Evolutionary conservation across 2,329 filamentous ascomycete species (phyloP).

Genomic region (Cytospora piceae): DNA sequence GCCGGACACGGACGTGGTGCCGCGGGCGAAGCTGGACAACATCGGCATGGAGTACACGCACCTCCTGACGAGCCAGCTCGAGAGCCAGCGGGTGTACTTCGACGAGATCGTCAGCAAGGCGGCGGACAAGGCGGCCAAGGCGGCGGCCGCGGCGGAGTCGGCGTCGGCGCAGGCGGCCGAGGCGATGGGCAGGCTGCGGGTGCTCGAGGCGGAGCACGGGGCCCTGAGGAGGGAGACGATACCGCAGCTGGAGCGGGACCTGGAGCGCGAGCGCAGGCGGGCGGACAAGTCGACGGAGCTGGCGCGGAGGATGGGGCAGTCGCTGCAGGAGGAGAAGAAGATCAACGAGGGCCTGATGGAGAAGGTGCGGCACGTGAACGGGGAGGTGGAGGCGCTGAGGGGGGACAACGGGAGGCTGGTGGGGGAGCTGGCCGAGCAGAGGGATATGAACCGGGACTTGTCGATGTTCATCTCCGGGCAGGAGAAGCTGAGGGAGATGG

Average conservation of each 20-base stretch:
- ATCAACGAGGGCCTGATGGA: slow-evolving; percentile 81
- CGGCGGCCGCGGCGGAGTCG: slow-evolving; percentile 67
- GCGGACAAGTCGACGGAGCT: slow-evolving; percentile 75
- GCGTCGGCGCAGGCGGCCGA: slow-evolving; percentile 56
- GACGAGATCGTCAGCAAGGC: slow-evolving; percentile 90
- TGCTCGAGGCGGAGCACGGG: slow-evolving; percentile 58
- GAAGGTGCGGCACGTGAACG: slow-evolving; percentile 75
- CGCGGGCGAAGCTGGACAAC: slow-evolving; percentile 69
- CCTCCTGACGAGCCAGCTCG: slow-evolving; percentile 87
- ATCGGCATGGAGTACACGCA: slow-evolving; percentile 96
- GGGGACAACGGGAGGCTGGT: slow-evolving; percentile 61
- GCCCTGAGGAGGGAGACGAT: slow-evolving; percentile 60
- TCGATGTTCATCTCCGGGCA: slow-evolving; percentile 85
- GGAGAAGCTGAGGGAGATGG: slow-evolving; percentile 76
- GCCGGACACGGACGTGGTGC: slow-evolving; percentile 68
- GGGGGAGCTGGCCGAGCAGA: slow-evolving; percentile 70
- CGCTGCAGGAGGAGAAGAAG: slow-evolving; percentile 84
- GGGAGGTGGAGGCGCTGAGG: slow-evolving; percentile 61
- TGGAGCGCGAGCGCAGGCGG: slow-evolving; percentile 68
- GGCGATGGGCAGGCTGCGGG: slow-evolving; percentile 53
- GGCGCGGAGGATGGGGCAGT: slow-evolving; percentile 73
- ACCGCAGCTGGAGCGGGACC: slow-evolving; percentile 71
- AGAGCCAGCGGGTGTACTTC: slow-evolving; percentile 91
- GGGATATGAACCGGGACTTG: slow-evolving; percentile 85
- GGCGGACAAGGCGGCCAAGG: slow-evolving; percentile 83